phyloP scores from a whole-genome alignment of 192 early-diverging fungal species.

The Dissophora globulifera region DNA sequence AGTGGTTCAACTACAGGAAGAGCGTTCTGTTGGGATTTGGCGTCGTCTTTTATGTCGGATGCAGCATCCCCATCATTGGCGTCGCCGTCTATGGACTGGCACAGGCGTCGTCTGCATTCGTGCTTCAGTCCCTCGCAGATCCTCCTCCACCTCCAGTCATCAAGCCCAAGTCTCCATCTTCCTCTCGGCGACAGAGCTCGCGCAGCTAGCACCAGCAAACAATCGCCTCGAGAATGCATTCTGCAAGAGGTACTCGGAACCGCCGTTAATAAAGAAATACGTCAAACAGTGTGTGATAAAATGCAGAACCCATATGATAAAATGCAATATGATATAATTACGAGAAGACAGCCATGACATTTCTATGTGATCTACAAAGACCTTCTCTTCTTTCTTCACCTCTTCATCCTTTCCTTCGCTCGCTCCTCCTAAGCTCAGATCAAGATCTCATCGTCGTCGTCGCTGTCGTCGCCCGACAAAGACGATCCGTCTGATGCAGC shows the following conservation, averaged over 20 bases:
- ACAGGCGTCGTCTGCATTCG: constrained; percentile 52
- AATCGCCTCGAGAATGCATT: neutral
- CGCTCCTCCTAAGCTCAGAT: no score
- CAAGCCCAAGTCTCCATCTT: constrained; percentile 15
- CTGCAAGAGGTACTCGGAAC: neutral
- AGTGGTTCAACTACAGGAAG: constrained; percentile 67
- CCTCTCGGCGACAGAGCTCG: neutral
- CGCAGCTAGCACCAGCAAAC: constrained; percentile 13
- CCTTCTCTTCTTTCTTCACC: no score
- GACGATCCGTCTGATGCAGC: constrained; percentile 14
- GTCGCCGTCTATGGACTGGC: constrained; percentile 65
- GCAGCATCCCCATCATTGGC: constrained; percentile 63
- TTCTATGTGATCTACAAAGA: no score
- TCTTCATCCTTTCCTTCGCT: no score
- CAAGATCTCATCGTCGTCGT: constrained; percentile 35
- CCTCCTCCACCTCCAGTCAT: constrained; percentile 42
- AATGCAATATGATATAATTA: no score
- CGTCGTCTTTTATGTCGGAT: constrained; percentile 61
- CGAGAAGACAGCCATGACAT: no score
- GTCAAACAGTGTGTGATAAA: neutral
- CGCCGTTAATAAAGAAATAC: no score
- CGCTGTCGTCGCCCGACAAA: constrained; percentile 22
- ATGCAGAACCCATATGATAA: neutral
- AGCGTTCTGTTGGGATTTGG: constrained; percentile 69
- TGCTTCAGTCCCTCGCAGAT: constrained; percentile 34